Evolutionary conservation across 768 basidiomycete species (phyloP).

Genomic region (Kwoniella europaea): DNA sequence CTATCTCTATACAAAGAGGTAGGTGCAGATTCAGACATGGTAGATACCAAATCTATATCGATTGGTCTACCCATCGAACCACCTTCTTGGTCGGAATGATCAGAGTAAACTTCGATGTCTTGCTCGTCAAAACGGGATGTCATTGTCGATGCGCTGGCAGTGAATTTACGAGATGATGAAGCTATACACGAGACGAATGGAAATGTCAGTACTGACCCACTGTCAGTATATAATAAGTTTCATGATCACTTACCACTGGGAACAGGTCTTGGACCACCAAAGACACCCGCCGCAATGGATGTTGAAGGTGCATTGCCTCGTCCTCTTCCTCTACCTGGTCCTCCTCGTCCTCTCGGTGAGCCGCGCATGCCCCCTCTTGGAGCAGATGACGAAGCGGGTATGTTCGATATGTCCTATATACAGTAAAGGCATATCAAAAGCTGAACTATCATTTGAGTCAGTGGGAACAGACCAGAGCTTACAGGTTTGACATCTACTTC

Average conservation of each 20-base stretch:
- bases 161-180: conserved; percentile 18
- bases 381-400: conserved; percentile 16
- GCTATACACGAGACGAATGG: background rate
- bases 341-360: conserved; percentile 32
- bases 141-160: conserved; percentile 25
- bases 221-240: background rate
- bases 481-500: conserved; percentile 49
- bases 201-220: background rate
- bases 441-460: background rate
- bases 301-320: conserved; percentile 18
- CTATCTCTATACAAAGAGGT: conserved; percentile 48
- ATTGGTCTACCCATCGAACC: conserved; percentile 31
- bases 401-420: conserved; percentile 20
- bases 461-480: conserved; percentile 3
- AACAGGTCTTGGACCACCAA: conserved; percentile 39
- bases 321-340: conserved; percentile 29
- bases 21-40: conserved; percentile 53
- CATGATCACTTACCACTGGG: conserved; percentile 23
- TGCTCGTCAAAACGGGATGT: conserved; percentile 22
- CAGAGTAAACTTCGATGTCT: conserved; percentile 50
- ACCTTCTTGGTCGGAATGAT: conserved; percentile 42
- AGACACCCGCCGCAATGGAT: conserved; percentile 40
- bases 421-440: background rate
- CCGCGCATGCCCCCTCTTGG: conserved; percentile 30
- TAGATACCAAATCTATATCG: conserved; percentile 54